Conservation (phyloP, 2,329 filamentous ascomycete species). For the Epichloe typhina region DNA sequence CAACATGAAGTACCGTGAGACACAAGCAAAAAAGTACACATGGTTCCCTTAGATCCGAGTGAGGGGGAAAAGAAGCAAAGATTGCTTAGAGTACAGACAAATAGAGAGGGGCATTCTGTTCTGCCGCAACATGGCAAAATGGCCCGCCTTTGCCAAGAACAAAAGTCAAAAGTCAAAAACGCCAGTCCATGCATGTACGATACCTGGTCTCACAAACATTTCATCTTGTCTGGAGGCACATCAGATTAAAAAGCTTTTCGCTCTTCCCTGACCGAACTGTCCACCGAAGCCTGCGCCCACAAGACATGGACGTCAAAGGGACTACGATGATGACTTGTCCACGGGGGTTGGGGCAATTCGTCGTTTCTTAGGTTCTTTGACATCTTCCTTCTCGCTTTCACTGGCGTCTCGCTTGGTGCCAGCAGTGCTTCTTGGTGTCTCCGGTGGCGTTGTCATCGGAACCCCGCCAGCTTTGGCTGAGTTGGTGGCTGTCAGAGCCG, state of each 20-base stretch:
- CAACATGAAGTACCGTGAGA: background rate
- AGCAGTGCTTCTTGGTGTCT: slow-evolving; percentile 52
- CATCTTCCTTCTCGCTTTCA: slow-evolving; percentile 40
- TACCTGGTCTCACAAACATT: slow-evolving; percentile 3
- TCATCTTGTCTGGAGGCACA: background rate
- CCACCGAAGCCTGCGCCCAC: background rate
- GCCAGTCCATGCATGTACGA: slow-evolving; percentile 17
- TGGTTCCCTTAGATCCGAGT: background rate
- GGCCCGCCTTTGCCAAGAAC: background rate
- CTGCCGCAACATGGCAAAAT: background rate
- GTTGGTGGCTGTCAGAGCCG: slow-evolving; percentile 61
- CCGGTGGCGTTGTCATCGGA: slow-evolving; percentile 77
- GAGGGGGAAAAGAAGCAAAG: background rate
- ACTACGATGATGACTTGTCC: slow-evolving; percentile 6
- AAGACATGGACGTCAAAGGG: background rate
- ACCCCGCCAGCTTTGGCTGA: slow-evolving; percentile 50
- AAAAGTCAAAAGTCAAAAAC: slow-evolving; percentile 10
- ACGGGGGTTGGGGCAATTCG: slow-evolving; percentile 57
- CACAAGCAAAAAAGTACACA: background rate
- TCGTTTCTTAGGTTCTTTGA: slow-evolving; percentile 50
- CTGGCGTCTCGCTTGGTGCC: slow-evolving; percentile 45
- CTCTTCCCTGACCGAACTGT: background rate
- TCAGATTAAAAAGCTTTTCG: background rate
- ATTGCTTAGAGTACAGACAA: background rate
- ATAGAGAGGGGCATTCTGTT: background rate